A percentile compares a stretch with the other conserved stretches of the same genome.
Conservation (phyloP, 805 yeast genomes). For the Myxozyma lipomycoides region DNA sequence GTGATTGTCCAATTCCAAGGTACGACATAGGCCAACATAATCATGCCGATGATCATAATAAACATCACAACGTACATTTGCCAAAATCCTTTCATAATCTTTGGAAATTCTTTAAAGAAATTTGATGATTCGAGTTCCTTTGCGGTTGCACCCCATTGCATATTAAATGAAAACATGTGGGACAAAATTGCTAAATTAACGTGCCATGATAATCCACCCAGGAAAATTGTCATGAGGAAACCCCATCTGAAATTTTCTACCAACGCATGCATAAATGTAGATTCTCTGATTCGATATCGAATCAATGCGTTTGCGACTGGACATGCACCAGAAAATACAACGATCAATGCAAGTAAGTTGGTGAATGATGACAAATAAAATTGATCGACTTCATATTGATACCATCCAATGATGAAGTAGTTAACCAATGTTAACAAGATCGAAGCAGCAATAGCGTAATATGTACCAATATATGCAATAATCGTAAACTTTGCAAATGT, state of each 20-base stretch:
- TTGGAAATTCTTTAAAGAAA: constrained; percentile 21
- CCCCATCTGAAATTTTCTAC: constrained; percentile 8
- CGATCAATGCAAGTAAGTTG: constrained; percentile 6
- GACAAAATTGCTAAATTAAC: constrained; percentile 14
- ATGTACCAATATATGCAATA: constrained; percentile 22
- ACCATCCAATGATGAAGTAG: constrained; percentile 21
- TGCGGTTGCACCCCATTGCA: constrained; percentile 27
- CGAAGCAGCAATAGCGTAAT: constrained; percentile 20
- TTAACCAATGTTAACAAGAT: constrained; percentile 14
- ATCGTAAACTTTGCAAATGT: constrained; percentile 19
- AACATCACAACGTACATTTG: constrained; percentile 12
- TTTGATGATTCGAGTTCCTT: constrained; percentile 21
- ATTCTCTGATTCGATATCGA: constrained; percentile 6
- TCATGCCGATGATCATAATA: constrained; percentile 1
- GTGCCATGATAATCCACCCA: constrained; percentile 22
- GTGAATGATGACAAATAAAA: constrained; percentile 18
- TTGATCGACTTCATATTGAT: constrained; percentile 10
- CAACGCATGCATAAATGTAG: constrained; percentile 10
- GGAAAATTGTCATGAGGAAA: constrained; percentile 13
- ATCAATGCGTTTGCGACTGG: constrained; percentile 15
- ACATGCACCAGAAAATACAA: constrained; percentile 18
- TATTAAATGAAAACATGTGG: constrained; percentile 20
- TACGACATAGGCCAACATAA: constrained; percentile 17
- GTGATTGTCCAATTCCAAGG: constrained; percentile 21
- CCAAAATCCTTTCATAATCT: constrained; percentile 16